Evolutionary conservation across 2,329 filamentous ascomycete species (phyloP), one percentile per base, ranked within the genome.

Genomic region (Plectosphaerella sp.): DNA sequence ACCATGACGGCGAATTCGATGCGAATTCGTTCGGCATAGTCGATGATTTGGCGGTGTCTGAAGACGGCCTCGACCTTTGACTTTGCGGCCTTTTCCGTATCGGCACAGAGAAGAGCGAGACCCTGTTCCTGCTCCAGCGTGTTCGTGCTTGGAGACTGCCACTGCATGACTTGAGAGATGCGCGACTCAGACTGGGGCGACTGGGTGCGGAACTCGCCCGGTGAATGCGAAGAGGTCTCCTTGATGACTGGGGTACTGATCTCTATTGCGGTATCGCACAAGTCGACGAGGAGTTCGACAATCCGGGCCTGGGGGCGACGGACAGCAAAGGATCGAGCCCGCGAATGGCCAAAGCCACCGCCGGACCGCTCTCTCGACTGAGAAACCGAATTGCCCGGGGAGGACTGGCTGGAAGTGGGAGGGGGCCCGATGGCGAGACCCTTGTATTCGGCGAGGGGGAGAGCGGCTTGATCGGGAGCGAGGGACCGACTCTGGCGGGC

Each of bases 181-280:
- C 93, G 86, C 43, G 90, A 94, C 66, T 99, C 94, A 0, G 95
- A 99, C 64, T 97, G 90, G 0, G 94, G 94, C 5, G 94, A 99
- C 65, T 97, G 89, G 0, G 93, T 96, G 46, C 93, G 85, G 57
- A 97, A 85, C 57, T 96, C 91, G 47, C 88, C 87, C 8, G 82
- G 78, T 46, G 78, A 68, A 58, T 87, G 82, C 2, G 82, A 77
- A 9, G 85, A 81, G 4, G 83, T 79, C 59, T 97, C 93, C 64
- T 96, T 97, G 71, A 99, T 88, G 6, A 92, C 87, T 6, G 94
- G 93, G 4, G 90, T 92, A 71, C 87, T 97, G 63, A 99, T 93
- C 68, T 99, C 95, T 46, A 97, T 80, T 5, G 94, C 87, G 1
- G 94, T 99, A 66, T 99, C 94, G 65, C 94, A 97, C 16, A 99